Percentiles rank a stretch among this genome's conserved stretches.
phyloP scores from a whole-genome alignment of 2,329 filamentous ascomycete species.

The Colletotrichum sp. region DNA sequence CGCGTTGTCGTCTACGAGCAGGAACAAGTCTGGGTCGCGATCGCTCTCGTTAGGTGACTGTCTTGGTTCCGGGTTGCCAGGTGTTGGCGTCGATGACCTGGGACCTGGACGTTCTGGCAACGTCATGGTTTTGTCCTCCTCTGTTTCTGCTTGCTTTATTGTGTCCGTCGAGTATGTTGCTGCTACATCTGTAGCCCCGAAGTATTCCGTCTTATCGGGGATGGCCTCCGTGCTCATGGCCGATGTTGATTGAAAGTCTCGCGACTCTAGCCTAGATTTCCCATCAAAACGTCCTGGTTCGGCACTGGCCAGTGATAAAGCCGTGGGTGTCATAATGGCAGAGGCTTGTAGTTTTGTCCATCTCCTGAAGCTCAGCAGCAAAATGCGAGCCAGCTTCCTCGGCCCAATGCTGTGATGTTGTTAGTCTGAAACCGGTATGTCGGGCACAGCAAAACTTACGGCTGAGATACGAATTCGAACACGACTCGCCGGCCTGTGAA shows the following conservation, averaged over 20 bases:
- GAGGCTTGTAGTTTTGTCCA: slow-evolving; percentile 24
- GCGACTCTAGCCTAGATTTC: not conserved
- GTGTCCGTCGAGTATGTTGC: not conserved
- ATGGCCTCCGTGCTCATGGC: not conserved
- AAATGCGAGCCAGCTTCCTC: slow-evolving; percentile 38
- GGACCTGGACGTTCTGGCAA: not conserved
- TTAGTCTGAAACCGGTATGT: not conserved
- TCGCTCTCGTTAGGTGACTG: not conserved
- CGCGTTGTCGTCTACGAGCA: slow-evolving; percentile 46
- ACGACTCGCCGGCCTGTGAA: slow-evolving; percentile 25
- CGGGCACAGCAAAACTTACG: slow-evolving; percentile 27
- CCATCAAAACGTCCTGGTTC: not conserved
- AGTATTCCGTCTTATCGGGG: not conserved
- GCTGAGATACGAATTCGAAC: slow-evolving; percentile 42
- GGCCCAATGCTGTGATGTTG: slow-evolving; percentile 33
- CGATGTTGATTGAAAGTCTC: not conserved
- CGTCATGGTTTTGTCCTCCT: not conserved
- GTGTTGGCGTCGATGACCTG: not conserved
- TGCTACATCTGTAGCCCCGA: not conserved
- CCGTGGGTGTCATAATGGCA: not conserved
- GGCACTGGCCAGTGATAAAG: not conserved
- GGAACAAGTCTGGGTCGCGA: slow-evolving; percentile 17
- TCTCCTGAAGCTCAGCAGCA: slow-evolving; percentile 29
- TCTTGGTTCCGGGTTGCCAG: not conserved
- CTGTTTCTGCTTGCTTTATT: not conserved